Conservation (phyloP, 2,329 filamentous ascomycete genomes). For the Coniochaeta sp. region DNA sequence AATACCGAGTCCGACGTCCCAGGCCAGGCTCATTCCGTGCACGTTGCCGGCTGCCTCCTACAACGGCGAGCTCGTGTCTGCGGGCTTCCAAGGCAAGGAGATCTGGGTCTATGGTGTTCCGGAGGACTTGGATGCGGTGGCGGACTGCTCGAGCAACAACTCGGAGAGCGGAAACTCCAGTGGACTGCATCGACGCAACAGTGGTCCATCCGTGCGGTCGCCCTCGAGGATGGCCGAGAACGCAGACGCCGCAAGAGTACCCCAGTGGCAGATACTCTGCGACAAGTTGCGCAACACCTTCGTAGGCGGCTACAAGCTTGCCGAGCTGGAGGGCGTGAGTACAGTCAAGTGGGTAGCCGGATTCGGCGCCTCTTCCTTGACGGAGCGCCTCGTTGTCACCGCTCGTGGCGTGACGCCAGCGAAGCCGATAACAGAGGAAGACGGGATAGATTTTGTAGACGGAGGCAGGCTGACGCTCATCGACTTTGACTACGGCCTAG, state of each 20-base stretch:
- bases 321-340: conserved; percentile 57
- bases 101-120: conserved; percentile 77
- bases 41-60: conserved; percentile 64
- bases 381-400: conserved; percentile 59
- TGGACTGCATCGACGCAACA: conserved; percentile 28
- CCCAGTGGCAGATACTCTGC: conserved; percentile 62
- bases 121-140: conserved; percentile 58
- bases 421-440: conserved; percentile 55
- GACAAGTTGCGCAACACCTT: conserved; percentile 65
- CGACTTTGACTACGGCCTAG: conserved; percentile 61
- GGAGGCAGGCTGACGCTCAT: conserved; percentile 66
- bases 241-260: conserved; percentile 31
- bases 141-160: conserved; percentile 28
- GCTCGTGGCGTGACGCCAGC: conserved; percentile 60
- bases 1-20: conserved; percentile 39
- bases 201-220: conserved; percentile 32
- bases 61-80: conserved; percentile 62
- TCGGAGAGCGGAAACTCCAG: conserved; percentile 19
- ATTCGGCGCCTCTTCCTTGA: conserved; percentile 36
- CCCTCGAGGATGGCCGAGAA: conserved; percentile 27
- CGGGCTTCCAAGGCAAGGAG: conserved; percentile 64
- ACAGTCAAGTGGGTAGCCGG: conserved; percentile 65
- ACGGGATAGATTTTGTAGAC: conserved; percentile 68
- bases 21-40: conserved; percentile 56
- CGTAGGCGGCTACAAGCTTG: conserved; percentile 58